Evolutionary conservation across 108 stramenopile genomes (phyloP).

Genomic region (Stephanodiscus minutulus): DNA sequence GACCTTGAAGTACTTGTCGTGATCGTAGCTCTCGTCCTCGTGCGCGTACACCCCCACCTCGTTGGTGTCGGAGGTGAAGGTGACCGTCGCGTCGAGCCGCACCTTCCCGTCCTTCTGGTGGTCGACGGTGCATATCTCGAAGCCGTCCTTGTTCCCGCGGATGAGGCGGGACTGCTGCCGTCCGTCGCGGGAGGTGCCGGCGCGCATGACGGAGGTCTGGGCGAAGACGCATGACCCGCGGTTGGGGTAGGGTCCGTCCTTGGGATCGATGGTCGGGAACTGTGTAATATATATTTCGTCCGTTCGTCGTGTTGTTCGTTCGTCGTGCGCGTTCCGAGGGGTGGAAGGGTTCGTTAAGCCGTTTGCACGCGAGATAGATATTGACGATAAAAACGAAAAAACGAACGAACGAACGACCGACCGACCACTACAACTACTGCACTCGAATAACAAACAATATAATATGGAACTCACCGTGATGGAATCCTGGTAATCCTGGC

Average conservation of each 20-base stretch:
- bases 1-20: conserved; percentile 81
- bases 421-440: too few relatives aligned
- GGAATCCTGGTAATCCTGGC: conserved; percentile 68
- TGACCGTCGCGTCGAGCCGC: conserved; percentile 66
- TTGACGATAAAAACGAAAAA: too few relatives aligned
- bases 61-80: conserved; percentile 51
- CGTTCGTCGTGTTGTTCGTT: too few relatives aligned
- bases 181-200: conserved; percentile 78
- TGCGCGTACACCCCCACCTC: conserved; percentile 77
- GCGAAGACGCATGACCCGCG: conserved; percentile 78
- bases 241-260: conserved; percentile 75
- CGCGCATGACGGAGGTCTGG: conserved; percentile 89
- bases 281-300: neutral
- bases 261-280: conserved; percentile 66
- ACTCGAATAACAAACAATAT: neutral
- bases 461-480: conserved; percentile 50
- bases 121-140: conserved; percentile 90
- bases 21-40: conserved; percentile 75
- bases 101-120: conserved; percentile 79
- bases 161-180: conserved; percentile 86
- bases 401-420: too few relatives aligned
- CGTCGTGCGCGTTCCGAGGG: neutral
- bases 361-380: conserved; percentile 4
- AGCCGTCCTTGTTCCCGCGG: conserved; percentile 79
- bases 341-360: neutral